A percentile compares a stretch with the other conserved stretches of the same genome.
Conservation (phyloP, 1,284 basidiomycete species). For the Leccinum solheimii region DNA sequence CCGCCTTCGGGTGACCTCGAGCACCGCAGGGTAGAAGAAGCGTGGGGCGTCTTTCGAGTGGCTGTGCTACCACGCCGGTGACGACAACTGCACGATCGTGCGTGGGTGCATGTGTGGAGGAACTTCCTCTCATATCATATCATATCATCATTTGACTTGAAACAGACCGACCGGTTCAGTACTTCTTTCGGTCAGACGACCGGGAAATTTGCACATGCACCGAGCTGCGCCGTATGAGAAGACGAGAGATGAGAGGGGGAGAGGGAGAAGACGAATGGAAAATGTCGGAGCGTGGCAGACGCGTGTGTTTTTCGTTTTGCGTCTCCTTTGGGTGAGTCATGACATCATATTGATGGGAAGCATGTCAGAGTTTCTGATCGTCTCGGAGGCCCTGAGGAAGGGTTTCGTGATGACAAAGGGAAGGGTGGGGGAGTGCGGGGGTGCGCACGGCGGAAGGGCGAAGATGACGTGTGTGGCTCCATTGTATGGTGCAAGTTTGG, state of each 20-base stretch:
- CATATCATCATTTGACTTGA: background rate
- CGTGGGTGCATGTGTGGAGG: background rate
- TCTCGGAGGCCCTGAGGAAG: slow-evolving; percentile 20
- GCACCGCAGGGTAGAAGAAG: slow-evolving; percentile 10
- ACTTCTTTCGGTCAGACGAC: slow-evolving; percentile 3
- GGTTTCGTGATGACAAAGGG: slow-evolving; percentile 13
- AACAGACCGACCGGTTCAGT: background rate
- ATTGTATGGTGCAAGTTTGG: background rate
- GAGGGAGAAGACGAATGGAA: slow-evolving; percentile 11
- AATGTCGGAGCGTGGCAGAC: slow-evolving; percentile 21
- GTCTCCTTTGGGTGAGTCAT: slow-evolving; percentile 20
- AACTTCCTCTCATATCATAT: slow-evolving; percentile 17
- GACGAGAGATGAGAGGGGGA: background rate
- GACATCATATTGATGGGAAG: slow-evolving; percentile 11
- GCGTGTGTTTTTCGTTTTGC: slow-evolving; percentile 27
- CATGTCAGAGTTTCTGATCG: slow-evolving; percentile 13
- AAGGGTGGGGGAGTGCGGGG: slow-evolving; percentile 25
- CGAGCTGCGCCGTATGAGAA: slow-evolving; percentile 1
- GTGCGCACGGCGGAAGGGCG: background rate
- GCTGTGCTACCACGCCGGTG: slow-evolving; percentile 3
- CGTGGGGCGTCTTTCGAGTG: slow-evolving; percentile 2
- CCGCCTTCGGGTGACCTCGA: slow-evolving; percentile 1
- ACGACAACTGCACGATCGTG: background rate
- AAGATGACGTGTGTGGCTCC: slow-evolving; percentile 23
- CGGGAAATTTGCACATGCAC: background rate